Evolutionary conservation across 306 rosid genomes (phyloP).

Genomic region (Trichosanthes cucumerina): DNA sequence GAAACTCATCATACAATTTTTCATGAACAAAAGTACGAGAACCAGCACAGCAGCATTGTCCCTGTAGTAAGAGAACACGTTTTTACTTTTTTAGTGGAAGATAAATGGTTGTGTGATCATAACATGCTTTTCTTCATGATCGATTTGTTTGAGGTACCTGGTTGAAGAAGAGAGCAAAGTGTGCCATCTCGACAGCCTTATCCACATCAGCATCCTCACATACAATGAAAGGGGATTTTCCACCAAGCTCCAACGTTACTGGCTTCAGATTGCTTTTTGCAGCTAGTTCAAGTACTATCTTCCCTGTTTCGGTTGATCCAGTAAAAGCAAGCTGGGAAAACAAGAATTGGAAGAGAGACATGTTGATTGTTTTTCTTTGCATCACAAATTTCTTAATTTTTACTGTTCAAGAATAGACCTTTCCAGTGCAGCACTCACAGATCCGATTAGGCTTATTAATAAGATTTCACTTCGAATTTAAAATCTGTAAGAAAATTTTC

Average conservation of each 20-base stretch:
- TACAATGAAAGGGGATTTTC: constrained; percentile 89
- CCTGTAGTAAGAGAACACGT: constrained; percentile 34
- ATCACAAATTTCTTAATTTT: too few species aligned
- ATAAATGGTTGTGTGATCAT: neutral
- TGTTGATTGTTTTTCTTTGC: neutral
- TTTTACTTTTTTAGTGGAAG: constrained; percentile 7
- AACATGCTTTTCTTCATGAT: neutral
- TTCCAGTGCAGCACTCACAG: too few species aligned
- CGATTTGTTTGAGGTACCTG: constrained; percentile 33
- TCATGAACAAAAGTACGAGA: constrained; percentile 93
- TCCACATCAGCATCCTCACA: constrained; percentile 90
- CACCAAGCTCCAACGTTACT: constrained; percentile 89
- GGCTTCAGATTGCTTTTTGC: constrained; percentile 81
- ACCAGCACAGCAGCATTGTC: constrained; percentile 96
- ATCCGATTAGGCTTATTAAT: too few species aligned
- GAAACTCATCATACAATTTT: constrained; percentile 59
- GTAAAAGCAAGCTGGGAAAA: constrained; percentile 79
- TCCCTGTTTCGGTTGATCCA: constrained; percentile 84
- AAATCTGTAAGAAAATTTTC: too few species aligned
- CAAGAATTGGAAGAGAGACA: neutral
- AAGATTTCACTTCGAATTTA: too few species aligned
- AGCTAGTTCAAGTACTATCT: constrained; percentile 54
- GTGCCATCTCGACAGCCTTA: constrained; percentile 77
- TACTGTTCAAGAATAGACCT: too few species aligned
- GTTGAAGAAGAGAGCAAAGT: constrained; percentile 79